phyloP scores from a whole-genome alignment of 176 grass and related monocot species.

The Eleusine coracana region DNA sequence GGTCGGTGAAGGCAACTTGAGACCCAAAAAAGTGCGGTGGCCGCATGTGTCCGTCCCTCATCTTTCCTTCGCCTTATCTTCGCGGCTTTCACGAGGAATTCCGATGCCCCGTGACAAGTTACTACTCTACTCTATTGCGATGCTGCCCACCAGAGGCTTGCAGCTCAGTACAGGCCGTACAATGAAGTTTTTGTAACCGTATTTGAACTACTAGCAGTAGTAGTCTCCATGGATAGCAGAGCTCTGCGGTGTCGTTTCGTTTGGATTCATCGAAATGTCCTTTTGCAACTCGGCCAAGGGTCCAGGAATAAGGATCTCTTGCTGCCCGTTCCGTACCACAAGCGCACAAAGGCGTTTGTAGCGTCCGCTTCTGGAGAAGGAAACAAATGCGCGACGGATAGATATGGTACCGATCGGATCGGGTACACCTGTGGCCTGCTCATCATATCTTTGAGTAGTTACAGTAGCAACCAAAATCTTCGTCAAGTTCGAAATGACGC shows the following conservation, averaged over 20 bases:
- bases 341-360: neutral
- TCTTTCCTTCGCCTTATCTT: neutral
- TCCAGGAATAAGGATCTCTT: neutral
- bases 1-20: slow-evolving; percentile 32
- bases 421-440: slow-evolving; percentile 12
- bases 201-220: neutral
- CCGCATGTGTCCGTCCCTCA: neutral
- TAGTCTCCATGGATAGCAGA: neutral
- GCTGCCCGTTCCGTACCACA: slow-evolving; percentile 22
- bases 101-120: neutral
- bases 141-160: neutral
- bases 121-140: too few species aligned
- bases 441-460: neutral
- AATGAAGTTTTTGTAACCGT: neutral
- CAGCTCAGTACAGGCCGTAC: slow-evolving; percentile 14
- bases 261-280: neutral
- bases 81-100: slow-evolving; percentile 30
- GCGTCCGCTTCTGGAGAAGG: neutral
- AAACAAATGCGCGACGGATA: neutral
- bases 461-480: neutral
- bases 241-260: neutral
- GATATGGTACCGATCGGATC: neutral
- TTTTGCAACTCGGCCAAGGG: neutral
- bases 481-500: neutral
- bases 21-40: neutral